Conservation (phyloP, 2,329 filamentous ascomycete genomes). For the Mariannaea elegans region DNA sequence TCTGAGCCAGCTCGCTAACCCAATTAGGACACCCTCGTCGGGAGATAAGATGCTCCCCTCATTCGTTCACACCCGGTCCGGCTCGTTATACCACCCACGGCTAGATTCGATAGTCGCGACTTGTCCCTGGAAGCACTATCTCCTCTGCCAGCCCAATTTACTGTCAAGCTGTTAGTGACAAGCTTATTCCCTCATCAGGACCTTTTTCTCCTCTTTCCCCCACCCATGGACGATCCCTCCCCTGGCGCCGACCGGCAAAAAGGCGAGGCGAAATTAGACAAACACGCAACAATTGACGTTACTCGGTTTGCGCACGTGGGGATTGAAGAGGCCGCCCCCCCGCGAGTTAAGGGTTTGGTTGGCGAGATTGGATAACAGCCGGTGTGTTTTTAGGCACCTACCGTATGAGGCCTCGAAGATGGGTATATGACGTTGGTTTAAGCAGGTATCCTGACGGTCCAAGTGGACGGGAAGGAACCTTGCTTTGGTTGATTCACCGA, state of each 20-base stretch:
- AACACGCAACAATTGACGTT: slow-evolving; percentile 7
- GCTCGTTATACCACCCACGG: not conserved
- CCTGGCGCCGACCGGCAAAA: not conserved
- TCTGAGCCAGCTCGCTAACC: not conserved
- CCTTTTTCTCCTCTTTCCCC: not conserved
- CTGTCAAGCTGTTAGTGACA: slow-evolving; percentile 19
- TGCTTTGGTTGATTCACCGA: not conserved
- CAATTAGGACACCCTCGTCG: not conserved
- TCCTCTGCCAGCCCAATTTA: slow-evolving; percentile 14
- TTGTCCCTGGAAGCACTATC: slow-evolving; percentile 18
- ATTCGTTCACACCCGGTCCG: not conserved
- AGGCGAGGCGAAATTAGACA: slow-evolving; percentile 3
- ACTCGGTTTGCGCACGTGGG: slow-evolving; percentile 9
- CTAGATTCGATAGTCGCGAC: not conserved
- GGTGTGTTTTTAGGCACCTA: not conserved
- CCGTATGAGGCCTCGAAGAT: no score
- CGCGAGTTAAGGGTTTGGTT: not conserved
- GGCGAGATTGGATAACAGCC: not conserved
- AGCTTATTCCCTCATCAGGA: not conserved
- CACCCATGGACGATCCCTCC: not conserved
- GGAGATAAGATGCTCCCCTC: not conserved
- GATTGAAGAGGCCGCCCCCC: not conserved
- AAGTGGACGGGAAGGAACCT: not conserved
- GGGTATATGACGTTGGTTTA: not conserved
- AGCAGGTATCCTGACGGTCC: not conserved